Evolutionary conservation across 2,329 filamentous ascomycete genomes (phyloP).

Genomic region (Fusarium sp.): DNA sequence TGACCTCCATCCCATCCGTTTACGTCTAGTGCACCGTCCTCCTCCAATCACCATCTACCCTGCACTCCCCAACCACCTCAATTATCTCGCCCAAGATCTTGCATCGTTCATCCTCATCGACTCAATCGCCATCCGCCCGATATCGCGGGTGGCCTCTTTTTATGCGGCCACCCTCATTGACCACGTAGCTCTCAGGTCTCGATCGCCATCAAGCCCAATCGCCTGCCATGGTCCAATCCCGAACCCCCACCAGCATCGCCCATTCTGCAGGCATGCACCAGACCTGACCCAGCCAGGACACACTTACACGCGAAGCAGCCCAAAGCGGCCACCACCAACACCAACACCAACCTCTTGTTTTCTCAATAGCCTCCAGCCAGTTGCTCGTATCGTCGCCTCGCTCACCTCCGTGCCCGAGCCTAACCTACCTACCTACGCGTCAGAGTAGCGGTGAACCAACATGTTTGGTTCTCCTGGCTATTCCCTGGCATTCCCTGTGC

Average conservation of each 20-base stretch:
- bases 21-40: constrained; percentile 1
- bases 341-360: constrained; percentile 19
- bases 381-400: constrained; percentile 2
- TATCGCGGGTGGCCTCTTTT: constrained; percentile 39
- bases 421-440: constrained; percentile 3
- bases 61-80: constrained; percentile 41
- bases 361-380: constrained; percentile 6
- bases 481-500: background rate
- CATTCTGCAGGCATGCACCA: background rate
- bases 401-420: constrained; percentile 7
- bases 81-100: constrained; percentile 23
- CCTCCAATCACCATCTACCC: constrained; percentile 30
- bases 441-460: constrained; percentile 28
- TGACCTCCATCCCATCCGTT: background rate
- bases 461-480: background rate
- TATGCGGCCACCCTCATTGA: constrained; percentile 38
- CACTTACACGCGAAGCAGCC: constrained; percentile 19
- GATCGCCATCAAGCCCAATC: constrained; percentile 23
- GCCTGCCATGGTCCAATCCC: background rate
- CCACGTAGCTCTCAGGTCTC: constrained; percentile 30
- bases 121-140: constrained; percentile 23
- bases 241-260: background rate
- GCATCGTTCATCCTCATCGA: constrained; percentile 26
- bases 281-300: background rate
- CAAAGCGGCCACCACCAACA: constrained; percentile 19